Base-by-base conservation (phyloP, 805 yeast genomes). In the Phaffomyces thermotolerans region DNA sequence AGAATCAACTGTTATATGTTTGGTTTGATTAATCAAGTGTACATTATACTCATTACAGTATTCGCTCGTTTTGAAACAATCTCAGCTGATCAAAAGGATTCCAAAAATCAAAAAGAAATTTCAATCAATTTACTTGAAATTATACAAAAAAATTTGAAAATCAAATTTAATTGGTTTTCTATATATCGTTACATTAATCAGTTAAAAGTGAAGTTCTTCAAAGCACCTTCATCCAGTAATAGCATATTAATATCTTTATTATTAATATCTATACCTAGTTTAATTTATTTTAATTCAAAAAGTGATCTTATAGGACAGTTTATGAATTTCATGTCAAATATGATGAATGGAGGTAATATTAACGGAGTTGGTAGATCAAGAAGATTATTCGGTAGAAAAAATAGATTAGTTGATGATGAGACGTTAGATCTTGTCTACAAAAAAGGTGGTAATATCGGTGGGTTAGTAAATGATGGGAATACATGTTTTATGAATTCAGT, bases 401-500 rank as follows among this genome's bases (percentile, higher is more conserved):
- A 25, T 30, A 42, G 42, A 36, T 20, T 36, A 13, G 36, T 50
- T 14, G 51, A 45, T 25, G 42, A 47, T 8, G 52, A 52, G 37
- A 42, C 48, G 2, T 29, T 43, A 29, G 54, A 59, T 23, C 46
- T 41, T n/a, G 81, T 81, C n/a, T 47, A 73, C 42, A 68, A 68
- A 39, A 67, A 72, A 42, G 91, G 91, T 45, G 90, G 90, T 1
- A 76, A 74, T 42, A 75, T 87, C 30, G 96, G 96, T 23, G 97
- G 97, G 1, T 71, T 90, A 32, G 73, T 76, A 46, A 90, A 90
- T 59, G 95, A 87, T 51, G 96, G 97, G 13, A 90, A 90, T 59
- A 88, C 96, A 0, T 90, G 97, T 62, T 90, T 90, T 56, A 88
- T 89, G 95, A 90, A 90, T 64, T 79, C 89, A 22, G 96, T 90